Evolutionary conservation across 169 alveolate species (phyloP), one percentile per base, ranked within the genome.

Genomic region (Babesia ovis): DNA sequence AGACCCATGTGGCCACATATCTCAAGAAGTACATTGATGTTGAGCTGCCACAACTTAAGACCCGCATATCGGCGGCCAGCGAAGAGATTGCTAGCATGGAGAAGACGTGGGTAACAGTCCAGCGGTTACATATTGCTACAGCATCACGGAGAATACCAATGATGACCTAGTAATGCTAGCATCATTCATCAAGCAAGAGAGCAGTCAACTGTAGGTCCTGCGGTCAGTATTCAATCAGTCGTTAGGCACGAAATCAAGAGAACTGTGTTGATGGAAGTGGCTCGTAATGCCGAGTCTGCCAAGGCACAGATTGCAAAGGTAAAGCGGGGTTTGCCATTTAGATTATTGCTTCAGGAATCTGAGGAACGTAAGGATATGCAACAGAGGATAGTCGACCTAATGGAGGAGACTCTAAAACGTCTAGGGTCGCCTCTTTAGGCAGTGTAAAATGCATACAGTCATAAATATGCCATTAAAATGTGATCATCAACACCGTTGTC

Each of bases 391-490:
- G 67, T 66, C 50, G 14, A 46, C 25, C 53, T 79, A 22, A 79
- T 79, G 87, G 82, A 79, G 60, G 87, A 79, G 75, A 79, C 87
- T 9, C 31, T 79, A n/a, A 79, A 71, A 42, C 54, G 82, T 25
- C 46, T 79, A 31, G 87, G 77, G 18, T 58, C 87, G 5, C 87
- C 87, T 4, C 51, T 79, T 18, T 79, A 69, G 67, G 32, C 23
- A 0, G 46, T 14, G 46, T 39, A 39, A 8, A n/a, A n/a, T n/a
- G n/a, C n/a, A n/a, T n/a, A n/a, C n/a, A n/a, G n/a, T n/a, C n/a
- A n/a, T n/a, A n/a, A n/a, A n/a, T n/a, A n/a, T n/a, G n/a, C n/a
- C n/a, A n/a, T n/a, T n/a, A n/a, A n/a, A n/a, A n/a, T n/a, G n/a
- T n/a, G n/a, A n/a, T n/a, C n/a, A n/a, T n/a, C n/a, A n/a, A n/a